phyloP scores from a whole-genome alignment of 306 rosid species.

The Senna tora region DNA sequence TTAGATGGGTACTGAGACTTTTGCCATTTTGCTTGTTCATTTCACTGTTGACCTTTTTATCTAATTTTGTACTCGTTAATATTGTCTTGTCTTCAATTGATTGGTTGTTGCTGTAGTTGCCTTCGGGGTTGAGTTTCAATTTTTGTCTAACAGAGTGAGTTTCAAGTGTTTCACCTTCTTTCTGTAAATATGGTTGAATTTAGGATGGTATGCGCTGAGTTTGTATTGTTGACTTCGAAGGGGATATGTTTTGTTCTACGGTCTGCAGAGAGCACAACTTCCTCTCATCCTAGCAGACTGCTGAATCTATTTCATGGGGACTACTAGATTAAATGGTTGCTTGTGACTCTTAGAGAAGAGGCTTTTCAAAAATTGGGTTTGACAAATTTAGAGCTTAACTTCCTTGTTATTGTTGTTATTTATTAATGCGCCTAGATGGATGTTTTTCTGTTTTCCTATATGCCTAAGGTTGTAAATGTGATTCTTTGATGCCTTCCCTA shows the following conservation, averaged over 20 bases:
- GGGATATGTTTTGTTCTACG: not conserved
- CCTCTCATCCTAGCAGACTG: not conserved
- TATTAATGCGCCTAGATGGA: not conserved
- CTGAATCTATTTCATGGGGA: not conserved
- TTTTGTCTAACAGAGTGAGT: not conserved
- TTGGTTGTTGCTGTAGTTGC: not conserved
- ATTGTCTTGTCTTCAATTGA: not conserved
- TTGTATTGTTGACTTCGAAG: not conserved
- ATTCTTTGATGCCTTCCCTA: not conserved
- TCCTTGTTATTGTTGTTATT: not conserved
- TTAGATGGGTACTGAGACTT: not conserved
- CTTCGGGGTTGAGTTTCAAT: not conserved
- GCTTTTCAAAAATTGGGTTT: not conserved
- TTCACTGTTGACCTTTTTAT: not conserved
- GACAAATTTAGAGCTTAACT: not conserved
- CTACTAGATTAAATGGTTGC: not conserved
- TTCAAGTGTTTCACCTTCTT: constrained; percentile 2
- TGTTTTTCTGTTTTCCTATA: not conserved
- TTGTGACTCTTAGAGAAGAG: not conserved
- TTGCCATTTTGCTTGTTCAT: not conserved
- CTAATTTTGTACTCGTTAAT: not conserved
- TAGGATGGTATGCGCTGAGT: not conserved
- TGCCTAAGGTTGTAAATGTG: not conserved
- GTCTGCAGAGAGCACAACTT: constrained; percentile 25
- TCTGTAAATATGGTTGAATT: constrained; percentile 12